A percentile compares a stretch with the other conserved stretches of the same genome.
Conservation (phyloP, 2,329 filamentous ascomycete genomes). For the Paradendryphiella salina region DNA sequence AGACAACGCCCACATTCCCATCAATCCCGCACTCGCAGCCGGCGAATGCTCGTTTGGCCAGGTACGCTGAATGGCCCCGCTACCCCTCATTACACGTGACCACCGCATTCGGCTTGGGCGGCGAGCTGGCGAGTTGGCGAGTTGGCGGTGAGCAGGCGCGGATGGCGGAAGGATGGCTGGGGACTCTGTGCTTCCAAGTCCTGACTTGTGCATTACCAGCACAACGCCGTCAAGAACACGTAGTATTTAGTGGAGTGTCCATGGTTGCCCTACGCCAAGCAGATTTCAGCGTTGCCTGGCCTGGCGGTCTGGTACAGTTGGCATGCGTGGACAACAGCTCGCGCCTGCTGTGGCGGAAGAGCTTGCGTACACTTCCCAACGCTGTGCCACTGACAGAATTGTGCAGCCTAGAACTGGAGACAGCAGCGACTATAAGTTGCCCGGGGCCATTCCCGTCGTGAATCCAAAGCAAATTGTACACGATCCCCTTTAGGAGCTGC, state of each 20-base stretch:
- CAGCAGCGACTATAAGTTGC: conserved; percentile 20
- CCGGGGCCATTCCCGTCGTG: neutral
- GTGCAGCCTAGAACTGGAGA: conserved; percentile 33
- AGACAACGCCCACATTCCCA: neutral
- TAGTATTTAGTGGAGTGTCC: conserved; percentile 25
- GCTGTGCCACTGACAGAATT: conserved; percentile 15
- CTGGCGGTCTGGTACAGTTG: conserved; percentile 29
- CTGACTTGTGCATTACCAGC: conserved; percentile 24
- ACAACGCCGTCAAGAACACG: conserved; percentile 25
- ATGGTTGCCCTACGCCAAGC: conserved; percentile 27
- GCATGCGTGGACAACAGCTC: conserved; percentile 28
- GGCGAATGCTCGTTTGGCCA: conserved; percentile 3
- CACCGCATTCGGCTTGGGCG: conserved; percentile 8
- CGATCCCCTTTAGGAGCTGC: conserved; percentile 17
- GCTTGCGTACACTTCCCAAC: conserved; percentile 38
- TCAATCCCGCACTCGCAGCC: neutral
- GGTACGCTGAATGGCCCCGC: conserved; percentile 2
- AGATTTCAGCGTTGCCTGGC: conserved; percentile 32
- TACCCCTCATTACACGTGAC: conserved; percentile 45
- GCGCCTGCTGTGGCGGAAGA: conserved; percentile 36
- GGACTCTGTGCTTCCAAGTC: conserved; percentile 14
- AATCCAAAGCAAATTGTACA: conserved; percentile 9
- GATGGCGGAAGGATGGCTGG: conserved; percentile 32
- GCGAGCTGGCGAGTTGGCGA: conserved; percentile 10
- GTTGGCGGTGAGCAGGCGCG: conserved; percentile 43